Percentiles rank a stretch among this genome's conserved stretches.
These are phyloP conservation scores for Litchi chinensis DNA, from an alignment of 345 rosid species.

Conservation along the genomic window DNA sequence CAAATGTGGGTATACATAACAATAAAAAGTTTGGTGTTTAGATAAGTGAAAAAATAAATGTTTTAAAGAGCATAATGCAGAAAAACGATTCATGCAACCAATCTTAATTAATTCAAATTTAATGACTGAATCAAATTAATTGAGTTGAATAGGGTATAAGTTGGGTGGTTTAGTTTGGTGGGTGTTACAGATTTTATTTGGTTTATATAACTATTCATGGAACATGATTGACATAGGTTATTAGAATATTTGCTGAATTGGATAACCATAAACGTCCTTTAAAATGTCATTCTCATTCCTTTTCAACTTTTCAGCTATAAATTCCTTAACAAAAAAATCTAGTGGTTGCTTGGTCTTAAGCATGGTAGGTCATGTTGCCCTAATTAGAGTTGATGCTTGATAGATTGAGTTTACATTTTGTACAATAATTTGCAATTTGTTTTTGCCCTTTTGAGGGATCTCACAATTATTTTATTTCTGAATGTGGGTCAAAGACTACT, in stretches of 20 bases:
- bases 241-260: constrained; percentile 6
- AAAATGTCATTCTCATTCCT: constrained; percentile 7
- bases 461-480: no score
- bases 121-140: not conserved
- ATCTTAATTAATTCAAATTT: not conserved
- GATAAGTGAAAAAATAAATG: not conserved
- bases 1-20: no score
- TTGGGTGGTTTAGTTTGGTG: constrained; percentile 13
- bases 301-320: not conserved
- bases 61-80: not conserved
- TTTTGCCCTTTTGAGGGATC: no score
- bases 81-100: not conserved
- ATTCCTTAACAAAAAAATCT: not conserved
- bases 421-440: no score
- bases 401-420: not conserved
- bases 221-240: not conserved
- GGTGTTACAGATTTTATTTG: not conserved
- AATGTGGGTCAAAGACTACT: no score
- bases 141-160: constrained; percentile 7
- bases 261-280: constrained; percentile 9
- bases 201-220: not conserved
- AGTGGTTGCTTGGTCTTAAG: not conserved
- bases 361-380: not conserved
- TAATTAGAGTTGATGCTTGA: not conserved
- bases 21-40: no score